Base-by-base conservation (phyloP, 345 rosid species). In the Eucalyptus victrix region DNA sequence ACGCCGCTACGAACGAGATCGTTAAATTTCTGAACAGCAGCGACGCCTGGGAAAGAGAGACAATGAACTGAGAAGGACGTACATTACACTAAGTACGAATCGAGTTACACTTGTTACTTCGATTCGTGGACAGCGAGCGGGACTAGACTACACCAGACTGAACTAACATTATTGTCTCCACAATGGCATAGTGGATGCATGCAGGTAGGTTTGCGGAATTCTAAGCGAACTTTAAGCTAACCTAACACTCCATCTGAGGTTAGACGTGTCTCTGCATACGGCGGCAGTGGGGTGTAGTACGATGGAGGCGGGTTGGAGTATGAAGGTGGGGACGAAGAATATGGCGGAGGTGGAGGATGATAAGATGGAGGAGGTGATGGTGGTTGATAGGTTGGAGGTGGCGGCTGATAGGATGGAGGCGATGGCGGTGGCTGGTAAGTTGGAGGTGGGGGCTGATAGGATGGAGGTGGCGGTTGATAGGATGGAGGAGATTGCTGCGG, bases 331-430 rank as follows among this genome's bases (percentile, higher is more conserved):
- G 45, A 72, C 44, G 45, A 72, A 72, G 81, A 37, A 21, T 37
- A 37, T 72, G 81, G 81, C 28, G 58, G 58, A 86, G 87, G 32
- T 32, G 53, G 91, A 7, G 92, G 86, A 34, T 69, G 45, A 87
- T 87, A 53, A n/a, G 76, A 85, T 76, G 92, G 90, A 6, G 91
- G 92, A 15, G 91, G 76, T n/a, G 89, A 90, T 4, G 89, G 86
- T 58, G 26, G 53, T 19, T 45, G 51, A 42, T 21, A 56, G 49
- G 87, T 37, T 45, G 90, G 87, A 19, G 89, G 93, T 3, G 89
- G 86, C 50, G 34, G 53, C 12, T 45, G 51, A 42, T 21, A 56
- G 49, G 87, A 49, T 13, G 90, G 60, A 19, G 90, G 80, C 19
- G 87, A 17, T 53, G 87, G 88, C 19, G 67, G 80, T 88, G 89